Percentiles rank a stretch among this genome's conserved stretches.
Evolutionary conservation across 2,329 filamentous ascomycete species (phyloP).

Genomic region (Decorospora gaudefroyi): DNA sequence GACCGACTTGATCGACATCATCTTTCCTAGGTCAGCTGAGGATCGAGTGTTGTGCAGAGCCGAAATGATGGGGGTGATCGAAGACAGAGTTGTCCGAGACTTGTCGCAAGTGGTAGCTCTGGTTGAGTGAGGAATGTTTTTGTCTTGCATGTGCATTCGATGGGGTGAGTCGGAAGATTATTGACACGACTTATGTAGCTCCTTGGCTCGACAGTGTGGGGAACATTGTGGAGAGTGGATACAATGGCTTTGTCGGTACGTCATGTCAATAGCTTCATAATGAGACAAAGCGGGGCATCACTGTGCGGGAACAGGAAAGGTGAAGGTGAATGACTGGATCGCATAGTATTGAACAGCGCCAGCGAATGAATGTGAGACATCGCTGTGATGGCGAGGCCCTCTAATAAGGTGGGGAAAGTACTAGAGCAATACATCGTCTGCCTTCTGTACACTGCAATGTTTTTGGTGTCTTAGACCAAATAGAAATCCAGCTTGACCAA

Average conservation of each 20-base stretch:
- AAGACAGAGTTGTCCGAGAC: constrained; percentile 3
- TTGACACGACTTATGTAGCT: constrained; percentile 15
- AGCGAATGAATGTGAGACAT: constrained; percentile 12
- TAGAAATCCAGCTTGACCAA: too few relatives aligned
- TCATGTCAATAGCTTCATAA: constrained; percentile 24
- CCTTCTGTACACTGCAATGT: too few relatives aligned
- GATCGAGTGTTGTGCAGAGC: constrained; percentile 4
- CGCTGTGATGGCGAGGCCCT: background rate
- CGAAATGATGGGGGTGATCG: constrained; percentile 12
- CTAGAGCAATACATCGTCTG: too few relatives aligned
- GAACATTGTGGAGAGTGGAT: constrained; percentile 12
- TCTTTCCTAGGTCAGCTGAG: constrained; percentile 16
- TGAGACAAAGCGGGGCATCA: constrained; percentile 23
- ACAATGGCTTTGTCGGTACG: constrained; percentile 19
- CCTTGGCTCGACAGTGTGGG: background rate
- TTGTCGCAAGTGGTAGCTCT: constrained; percentile 8
- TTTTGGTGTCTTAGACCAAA: too few relatives aligned
- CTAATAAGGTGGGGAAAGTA: too few relatives aligned
- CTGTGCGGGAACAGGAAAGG: constrained; percentile 14
- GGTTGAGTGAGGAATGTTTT: constrained; percentile 7
- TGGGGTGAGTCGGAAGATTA: constrained; percentile 17
- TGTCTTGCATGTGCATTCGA: constrained; percentile 17
- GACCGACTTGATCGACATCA: constrained; percentile 13
- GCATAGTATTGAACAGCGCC: background rate
- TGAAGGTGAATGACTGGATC: constrained; percentile 26